Base-by-base conservation (phyloP, 192 early-diverging fungal genomes). In the Chytriomyces confervae region DNA sequence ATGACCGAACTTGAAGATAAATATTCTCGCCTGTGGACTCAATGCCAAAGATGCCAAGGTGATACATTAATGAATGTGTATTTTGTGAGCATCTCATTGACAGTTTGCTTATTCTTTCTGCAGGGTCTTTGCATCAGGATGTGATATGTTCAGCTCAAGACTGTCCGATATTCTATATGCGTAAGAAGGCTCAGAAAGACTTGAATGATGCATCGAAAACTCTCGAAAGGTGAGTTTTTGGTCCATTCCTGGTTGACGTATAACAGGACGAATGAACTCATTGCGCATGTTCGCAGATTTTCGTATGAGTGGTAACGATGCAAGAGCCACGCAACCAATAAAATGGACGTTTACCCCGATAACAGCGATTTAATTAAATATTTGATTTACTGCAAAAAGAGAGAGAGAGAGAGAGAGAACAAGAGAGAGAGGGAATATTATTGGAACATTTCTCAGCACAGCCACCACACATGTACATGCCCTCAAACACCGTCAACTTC, bases 91-190 rank as follows among this genome's bases (percentile, higher is more conserved):
- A 16, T 48, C 36, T 23, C 1, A 71, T 29, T 20, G 3, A 29
- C 36, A 3, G 16, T 27, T 65, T 65, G 36, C 36, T 3, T n/a
- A 36, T 2, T 36, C 27, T 16, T 65, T 65, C 6, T 43, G 11
- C 63, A 65, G 63, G 74, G 8, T 82, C 80, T 73, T 80, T 98
- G 46, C 95, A 97, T 83, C 94, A 94, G 77, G 96, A 98, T 74
- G 94, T 99, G 11, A 88, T 99, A 66, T 99, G 97, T 84, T 95
- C 93, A 5, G 94, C 92, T 75, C 93, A 91, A 81, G 96, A 97
- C 82, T 99, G 97, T 81, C 96, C 97, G 6, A 99, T 99, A 44
- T 98, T 97, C 79, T 99, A 94, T 76, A 99, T 99, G 97, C 93
- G 97, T 68, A 96, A 95, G 70, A 97, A 96, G 83, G 93, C 89